Conservation (phyloP, 306 rosid species). For the Calophaca sinica region DNA sequence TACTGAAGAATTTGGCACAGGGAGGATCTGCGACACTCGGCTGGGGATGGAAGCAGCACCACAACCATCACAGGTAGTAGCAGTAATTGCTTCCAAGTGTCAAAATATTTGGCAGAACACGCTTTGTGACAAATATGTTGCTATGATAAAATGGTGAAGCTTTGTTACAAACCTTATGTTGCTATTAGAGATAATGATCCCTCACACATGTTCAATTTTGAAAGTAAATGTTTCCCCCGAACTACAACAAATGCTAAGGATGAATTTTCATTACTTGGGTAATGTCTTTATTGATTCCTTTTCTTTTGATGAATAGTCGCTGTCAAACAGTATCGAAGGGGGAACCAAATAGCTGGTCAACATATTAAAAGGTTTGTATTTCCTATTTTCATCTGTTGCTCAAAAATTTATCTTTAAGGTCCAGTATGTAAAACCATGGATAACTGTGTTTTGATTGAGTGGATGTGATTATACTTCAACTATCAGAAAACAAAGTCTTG, state of each 20-base stretch:
- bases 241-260: slow-evolving; percentile 7
- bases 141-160: too few species aligned
- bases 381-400: background rate
- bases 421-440: too few species aligned
- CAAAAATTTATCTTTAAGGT: slow-evolving; percentile 11
- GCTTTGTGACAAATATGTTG: too few species aligned
- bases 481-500: slow-evolving; percentile 3
- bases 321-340: slow-evolving; percentile 72
- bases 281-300: slow-evolving; percentile 36
- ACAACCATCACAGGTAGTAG: too few species aligned
- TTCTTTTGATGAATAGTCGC: slow-evolving; percentile 58
- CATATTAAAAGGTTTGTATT: slow-evolving; percentile 79
- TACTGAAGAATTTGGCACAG: too few species aligned
- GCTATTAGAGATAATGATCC: slow-evolving; percentile 21
- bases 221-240: slow-evolving; percentile 32
- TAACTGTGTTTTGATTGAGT: too few species aligned
- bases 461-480: slow-evolving; percentile 11
- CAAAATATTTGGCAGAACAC: too few species aligned
- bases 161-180: too few species aligned
- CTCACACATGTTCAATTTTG: background rate
- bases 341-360: slow-evolving; percentile 87
- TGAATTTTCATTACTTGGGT: slow-evolving; percentile 17
- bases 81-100: too few species aligned
- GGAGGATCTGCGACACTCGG: too few species aligned
- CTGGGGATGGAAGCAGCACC: too few species aligned